Evolutionary conservation across 129 eudicot species (phyloP).

Genomic region (Flaveria robusta): DNA sequence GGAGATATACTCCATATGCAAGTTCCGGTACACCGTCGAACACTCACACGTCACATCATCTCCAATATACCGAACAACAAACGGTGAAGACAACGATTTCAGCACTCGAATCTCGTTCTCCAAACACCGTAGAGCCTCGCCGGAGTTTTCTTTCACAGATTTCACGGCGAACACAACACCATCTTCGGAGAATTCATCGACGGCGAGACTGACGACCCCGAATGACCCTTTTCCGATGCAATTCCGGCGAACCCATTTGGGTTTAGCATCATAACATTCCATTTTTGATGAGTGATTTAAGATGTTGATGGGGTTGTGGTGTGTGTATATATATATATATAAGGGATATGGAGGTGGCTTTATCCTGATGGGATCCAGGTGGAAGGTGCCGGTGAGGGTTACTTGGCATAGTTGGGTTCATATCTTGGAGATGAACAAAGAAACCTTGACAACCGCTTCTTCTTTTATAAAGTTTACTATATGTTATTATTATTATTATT

Average conservation of each 20-base stretch:
- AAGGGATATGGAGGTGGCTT: constrained; percentile 27
- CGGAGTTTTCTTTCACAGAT: constrained; percentile 37
- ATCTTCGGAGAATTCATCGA: constrained; percentile 34
- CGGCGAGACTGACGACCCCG: constrained; percentile 59
- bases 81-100: constrained; percentile 56
- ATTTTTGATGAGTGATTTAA: constrained; percentile 21
- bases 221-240: constrained; percentile 66
- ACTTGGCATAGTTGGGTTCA: constrained; percentile 43
- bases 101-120: constrained; percentile 65
- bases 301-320: neutral
- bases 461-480: neutral
- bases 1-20: constrained; percentile 71
- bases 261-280: neutral
- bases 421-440: constrained; percentile 15
- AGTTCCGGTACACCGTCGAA: constrained; percentile 39
- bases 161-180: constrained; percentile 54
- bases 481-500: no score
- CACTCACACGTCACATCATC: constrained; percentile 48
- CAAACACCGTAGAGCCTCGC: constrained; percentile 29
- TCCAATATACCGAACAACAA: constrained; percentile 56
- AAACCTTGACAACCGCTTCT: constrained; percentile 32
- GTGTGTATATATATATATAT: neutral
- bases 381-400: constrained; percentile 35
- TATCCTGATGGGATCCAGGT: constrained; percentile 42
- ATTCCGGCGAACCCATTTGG: constrained; percentile 52